Evolutionary conservation across 129 eudicot genomes (phyloP), one percentile per base, ranked within the genome.

Genomic region (Flaveria linearis): DNA sequence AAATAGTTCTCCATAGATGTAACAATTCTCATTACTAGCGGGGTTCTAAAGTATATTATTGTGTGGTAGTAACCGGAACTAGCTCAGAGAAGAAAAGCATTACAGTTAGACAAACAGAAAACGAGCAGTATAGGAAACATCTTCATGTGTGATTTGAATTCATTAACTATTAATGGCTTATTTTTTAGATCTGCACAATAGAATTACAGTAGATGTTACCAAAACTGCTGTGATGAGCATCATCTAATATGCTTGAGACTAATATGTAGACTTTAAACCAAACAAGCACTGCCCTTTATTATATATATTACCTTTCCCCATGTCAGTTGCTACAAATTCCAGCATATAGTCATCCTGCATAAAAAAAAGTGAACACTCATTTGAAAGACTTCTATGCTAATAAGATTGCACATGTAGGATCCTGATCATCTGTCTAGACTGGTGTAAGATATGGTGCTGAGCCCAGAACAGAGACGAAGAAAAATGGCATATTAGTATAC

Each of bases 261-360:
- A 49, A 14, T 49, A 11, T 11, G 9, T 55, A 36, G 5, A 23
- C 23, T 36, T 39, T 52, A 11, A 39, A 56, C 61, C 28, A 77
- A 68, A 55, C 60, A 77, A 17, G 33, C 45, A 69, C 30, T 41
- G 5, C 43, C 12, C 23, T 45, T 26, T 7, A 49, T 71, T 62
- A 5, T 46, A 25, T 66, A 67, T 28, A 66, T 22, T 87, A 93
- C 98, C 98, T 90, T 67, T 87, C 51, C 98, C 98, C 84, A 85
- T 82, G 80, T 93, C 98, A 68, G 84, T 87, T 25, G 88, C 85
- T 28, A 85, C 87, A 43, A 93, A 70, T 71, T 93, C 96, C 88
- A 93, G 58, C 49, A 10, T 63, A 86, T 86, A 90, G 72, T 63
- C 41, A 39, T 88, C 98, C 98, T 93, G 92, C 78, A 69, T 36